Base-by-base conservation (phyloP, 2,329 filamentous ascomycete species). In the Ciborinia camelliae region DNA sequence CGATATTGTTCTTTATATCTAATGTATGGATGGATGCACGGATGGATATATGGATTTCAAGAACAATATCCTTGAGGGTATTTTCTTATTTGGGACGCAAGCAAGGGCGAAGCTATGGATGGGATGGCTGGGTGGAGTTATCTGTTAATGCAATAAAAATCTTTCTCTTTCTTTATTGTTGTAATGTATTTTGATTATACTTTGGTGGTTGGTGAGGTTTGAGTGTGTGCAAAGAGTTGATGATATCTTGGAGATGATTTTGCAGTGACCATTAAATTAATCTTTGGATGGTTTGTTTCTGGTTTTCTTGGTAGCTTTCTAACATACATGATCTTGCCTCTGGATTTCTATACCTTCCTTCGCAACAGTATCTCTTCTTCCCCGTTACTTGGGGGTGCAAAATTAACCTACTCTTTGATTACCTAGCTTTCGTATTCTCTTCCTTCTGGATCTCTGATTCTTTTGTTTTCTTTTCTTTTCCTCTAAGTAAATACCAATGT, bases 91-190 rank as follows among this genome's bases (percentile, higher is more conserved):
- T 47, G 14, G 55, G 41, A 47, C 26, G 28, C 55, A 59, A 37
- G 55, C 41, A 58, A 35, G 41, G 55, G 55, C 55, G 41, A 59
- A 59, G 8, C 12, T 59, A 59, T 47, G 55, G 41, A 32, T 59
- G 28, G 41, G 30, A 47, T 47, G 54, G n/a, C 4, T 47, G 30
- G 41, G n/a, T 35, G 55, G 55, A 59, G 43, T 59, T 47, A 26
- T 59, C 35, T 35, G 30, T 32, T 26, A 59, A 47, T 26, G n/a
- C 26, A 59, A 59, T 37, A 14, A 47, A 59, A 35, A 47, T 35
- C 2, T 15, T 57, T n/a, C n/a, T 26, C 37, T 23, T 26, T 32
- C 14, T 58, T 41, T 37, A 18, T 28, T 26, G 18, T 26, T 47
- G 8, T 12, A 4, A 23, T 4, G 23, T 30, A 4, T 10, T 8